Conservation (phyloP, 2,329 filamentous ascomycete species). For the Phaeosphaeriaceae sp. region DNA sequence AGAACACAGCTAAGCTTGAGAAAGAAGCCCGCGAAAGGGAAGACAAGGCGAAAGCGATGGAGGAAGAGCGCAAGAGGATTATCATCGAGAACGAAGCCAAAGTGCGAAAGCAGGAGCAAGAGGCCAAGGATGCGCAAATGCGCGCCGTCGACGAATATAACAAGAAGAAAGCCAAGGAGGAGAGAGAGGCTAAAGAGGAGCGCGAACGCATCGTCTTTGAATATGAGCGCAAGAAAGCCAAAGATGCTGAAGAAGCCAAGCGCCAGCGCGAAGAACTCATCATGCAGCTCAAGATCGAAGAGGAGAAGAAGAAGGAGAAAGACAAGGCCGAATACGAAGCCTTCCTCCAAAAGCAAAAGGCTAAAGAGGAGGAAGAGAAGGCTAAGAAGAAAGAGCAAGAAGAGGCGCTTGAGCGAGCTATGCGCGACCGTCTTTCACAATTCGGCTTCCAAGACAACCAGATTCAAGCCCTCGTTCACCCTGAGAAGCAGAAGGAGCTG, state of each 20-base stretch:
- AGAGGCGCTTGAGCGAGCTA: slow-evolving; percentile 52
- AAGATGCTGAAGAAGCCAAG: slow-evolving; percentile 44
- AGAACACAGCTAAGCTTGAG: slow-evolving; percentile 40
- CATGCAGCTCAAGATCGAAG: slow-evolving; percentile 49
- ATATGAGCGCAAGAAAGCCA: slow-evolving; percentile 45
- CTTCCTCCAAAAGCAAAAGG: slow-evolving; percentile 49
- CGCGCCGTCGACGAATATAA: slow-evolving; percentile 44
- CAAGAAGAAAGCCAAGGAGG: slow-evolving; percentile 42
- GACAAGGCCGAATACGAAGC: slow-evolving; percentile 53
- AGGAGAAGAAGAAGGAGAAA: slow-evolving; percentile 49
- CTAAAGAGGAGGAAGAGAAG: slow-evolving; percentile 51
- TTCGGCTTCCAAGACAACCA: slow-evolving; percentile 57
- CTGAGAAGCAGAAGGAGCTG: slow-evolving; percentile 52
- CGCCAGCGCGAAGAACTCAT: slow-evolving; percentile 47
- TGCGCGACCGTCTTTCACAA: slow-evolving; percentile 54
- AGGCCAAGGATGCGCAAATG: slow-evolving; percentile 40
- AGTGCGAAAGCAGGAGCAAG: slow-evolving; percentile 34
- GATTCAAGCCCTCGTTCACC: slow-evolving; percentile 57
- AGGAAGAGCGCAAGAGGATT: slow-evolving; percentile 36
- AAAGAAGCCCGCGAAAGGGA: slow-evolving; percentile 36
- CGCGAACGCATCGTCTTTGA: slow-evolving; percentile 45
- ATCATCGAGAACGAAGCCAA: slow-evolving; percentile 41
- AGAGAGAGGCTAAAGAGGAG: slow-evolving; percentile 36
- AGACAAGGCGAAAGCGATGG: slow-evolving; percentile 31
- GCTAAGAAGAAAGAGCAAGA: slow-evolving; percentile 49